Base-by-base conservation (phyloP, 2,329 filamentous ascomycete genomes). In the Fusarium scirpi region DNA sequence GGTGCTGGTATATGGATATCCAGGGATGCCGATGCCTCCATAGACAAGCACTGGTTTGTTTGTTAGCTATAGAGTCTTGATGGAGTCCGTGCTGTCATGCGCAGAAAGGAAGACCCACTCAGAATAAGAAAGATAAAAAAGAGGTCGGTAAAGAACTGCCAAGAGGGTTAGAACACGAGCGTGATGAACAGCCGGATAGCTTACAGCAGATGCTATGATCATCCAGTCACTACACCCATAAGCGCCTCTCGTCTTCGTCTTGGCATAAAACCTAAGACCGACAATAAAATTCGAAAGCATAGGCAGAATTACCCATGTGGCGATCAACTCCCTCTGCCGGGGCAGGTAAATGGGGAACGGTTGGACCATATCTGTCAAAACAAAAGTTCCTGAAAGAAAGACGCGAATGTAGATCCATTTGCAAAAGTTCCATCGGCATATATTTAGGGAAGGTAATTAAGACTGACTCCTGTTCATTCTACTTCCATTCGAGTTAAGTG, bases 141-240 rank as follows among this genome's bases (percentile, higher is more conserved):
- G 4, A 62, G n/a, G 8, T 27, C 11, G 1, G 59, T 62, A 4
- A 62, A 62, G 20, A 62, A 53, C 59, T 62, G 18, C 11, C 6
- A 4, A 32, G 8, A 13, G 7, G 1, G 25, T 62, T 11, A 62
- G 34, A 38, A 8, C 22, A 38, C 5, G 4, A 4, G 3, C 2
- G 2, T 6, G 1, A 3, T 18, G 5, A 18, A 10, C 6, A 2
- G 2, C 1, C 7, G 38, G 4, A 10, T 5, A 2, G 18, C 59
- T 22, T 44, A 61, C 56, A 2, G 44, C 32, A 18, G 59, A 62
- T 7, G 12, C 20, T 44, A 62, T 29, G 8, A 62, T 53, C 59
- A 62, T 62, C 59, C 59, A 62, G 38, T 62, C 59, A 22, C 56
- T 62, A 56, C 59, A 62, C 6, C 59, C 59, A 61, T 62, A 62